These are phyloP conservation scores for Strobilomyces echinocephalus DNA, from an alignment of 768 basidiomycete species.

Conservation along the genomic window DNA sequence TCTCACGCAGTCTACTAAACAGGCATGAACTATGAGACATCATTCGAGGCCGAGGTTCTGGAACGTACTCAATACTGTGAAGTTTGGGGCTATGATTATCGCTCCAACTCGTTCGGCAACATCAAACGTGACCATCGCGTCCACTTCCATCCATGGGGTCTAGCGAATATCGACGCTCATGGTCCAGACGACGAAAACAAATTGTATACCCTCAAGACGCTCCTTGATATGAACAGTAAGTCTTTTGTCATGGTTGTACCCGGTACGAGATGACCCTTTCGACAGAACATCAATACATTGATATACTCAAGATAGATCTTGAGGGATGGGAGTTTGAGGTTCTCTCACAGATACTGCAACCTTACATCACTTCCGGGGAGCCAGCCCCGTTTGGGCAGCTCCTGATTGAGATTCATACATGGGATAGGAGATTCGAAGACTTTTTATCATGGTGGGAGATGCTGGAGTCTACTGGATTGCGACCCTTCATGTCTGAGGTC, in stretches of 20 bases:
- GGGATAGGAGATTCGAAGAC: slow-evolving; percentile 33
- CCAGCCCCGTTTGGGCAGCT: slow-evolving; percentile 46
- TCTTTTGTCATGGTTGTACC: not conserved
- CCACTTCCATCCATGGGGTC: slow-evolving; percentile 40
- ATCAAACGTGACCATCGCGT: slow-evolving; percentile 34
- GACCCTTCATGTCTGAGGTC: slow-evolving; percentile 45
- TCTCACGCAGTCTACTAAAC: not conserved
- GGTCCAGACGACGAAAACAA: slow-evolving; percentile 29
- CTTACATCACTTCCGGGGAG: slow-evolving; percentile 32
- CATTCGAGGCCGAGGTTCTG: slow-evolving; percentile 58
- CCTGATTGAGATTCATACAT: slow-evolving; percentile 42
- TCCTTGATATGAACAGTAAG: slow-evolving; percentile 42
- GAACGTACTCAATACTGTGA: slow-evolving; percentile 44
- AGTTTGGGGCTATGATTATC: slow-evolving; percentile 60
- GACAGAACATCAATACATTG: slow-evolving; percentile 35
- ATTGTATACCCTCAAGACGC: slow-evolving; percentile 41
- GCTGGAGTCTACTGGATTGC: slow-evolving; percentile 43
- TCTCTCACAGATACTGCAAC: slow-evolving; percentile 36
- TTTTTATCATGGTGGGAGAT: slow-evolving; percentile 44
- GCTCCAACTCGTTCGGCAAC: slow-evolving; percentile 31
- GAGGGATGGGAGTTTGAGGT: slow-evolving; percentile 48
- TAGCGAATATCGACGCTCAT: slow-evolving; percentile 37
- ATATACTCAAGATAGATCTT: slow-evolving; percentile 43
- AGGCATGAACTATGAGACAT: slow-evolving; percentile 57
- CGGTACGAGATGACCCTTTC: not conserved